Conservation (phyloP, 2,329 filamentous ascomycete species). For the Cladosporium sp. region DNA sequence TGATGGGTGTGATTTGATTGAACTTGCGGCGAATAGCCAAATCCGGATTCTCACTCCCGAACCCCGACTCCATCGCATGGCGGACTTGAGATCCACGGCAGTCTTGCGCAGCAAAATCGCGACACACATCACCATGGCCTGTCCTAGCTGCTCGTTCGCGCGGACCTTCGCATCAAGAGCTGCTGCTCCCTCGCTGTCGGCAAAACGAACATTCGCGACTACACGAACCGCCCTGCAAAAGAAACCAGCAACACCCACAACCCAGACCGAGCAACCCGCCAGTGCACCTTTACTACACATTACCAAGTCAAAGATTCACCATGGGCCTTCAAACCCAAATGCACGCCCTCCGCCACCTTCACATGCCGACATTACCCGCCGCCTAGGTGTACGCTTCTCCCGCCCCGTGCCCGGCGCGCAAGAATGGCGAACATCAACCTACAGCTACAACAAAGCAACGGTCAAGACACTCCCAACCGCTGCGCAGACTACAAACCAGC, state of each 20-base stretch:
- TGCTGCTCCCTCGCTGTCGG: not conserved
- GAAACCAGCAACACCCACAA: not conserved
- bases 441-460: constrained; percentile 21
- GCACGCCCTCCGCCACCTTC: constrained; percentile 7
- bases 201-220: not conserved
- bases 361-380: constrained; percentile 6
- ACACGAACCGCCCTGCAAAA: not conserved
- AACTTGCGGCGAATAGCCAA: not conserved
- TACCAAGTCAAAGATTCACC: constrained; percentile 3
- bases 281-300: constrained; percentile 6
- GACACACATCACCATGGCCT: constrained; percentile 9
- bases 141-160: constrained; percentile 11
- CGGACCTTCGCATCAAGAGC: constrained; percentile 5
- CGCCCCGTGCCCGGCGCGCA: constrained; percentile 17
- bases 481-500: constrained; percentile 14
- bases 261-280: not conserved
- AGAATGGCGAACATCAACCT: constrained; percentile 22
- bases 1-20: not conserved
- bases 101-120: not conserved
- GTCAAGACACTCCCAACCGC: constrained; percentile 18
- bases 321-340: constrained; percentile 7
- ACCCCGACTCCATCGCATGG: constrained; percentile 1
- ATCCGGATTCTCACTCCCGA: not conserved
- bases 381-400: constrained; percentile 9
- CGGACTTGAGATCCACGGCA: not conserved